Percentiles rank a stretch among this genome's conserved stretches.
phyloP scores from a whole-genome alignment of 192 early-diverging fungal species.

The Podila epicladia region DNA sequence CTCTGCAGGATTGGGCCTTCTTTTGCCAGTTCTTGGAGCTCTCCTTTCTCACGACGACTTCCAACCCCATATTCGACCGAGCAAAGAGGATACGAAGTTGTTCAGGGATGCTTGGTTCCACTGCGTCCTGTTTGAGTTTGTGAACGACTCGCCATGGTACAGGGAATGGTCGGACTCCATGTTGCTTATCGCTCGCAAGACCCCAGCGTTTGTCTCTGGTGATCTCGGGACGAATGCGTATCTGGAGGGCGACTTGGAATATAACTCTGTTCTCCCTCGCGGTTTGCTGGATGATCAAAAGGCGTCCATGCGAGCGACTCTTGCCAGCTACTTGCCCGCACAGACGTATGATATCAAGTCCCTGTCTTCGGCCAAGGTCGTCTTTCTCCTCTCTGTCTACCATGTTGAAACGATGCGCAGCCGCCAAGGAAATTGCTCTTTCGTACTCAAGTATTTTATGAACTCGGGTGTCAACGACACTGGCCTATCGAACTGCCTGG shows the following conservation, averaged over 20 bases:
- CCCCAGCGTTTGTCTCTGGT: slow-evolving; percentile 83
- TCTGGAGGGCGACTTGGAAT: slow-evolving; percentile 88
- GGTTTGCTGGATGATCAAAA: slow-evolving; percentile 55
- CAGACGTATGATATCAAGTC: slow-evolving; percentile 63
- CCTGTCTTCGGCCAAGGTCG: slow-evolving; percentile 75
- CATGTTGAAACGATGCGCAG: slow-evolving; percentile 87
- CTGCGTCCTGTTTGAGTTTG: slow-evolving; percentile 78
- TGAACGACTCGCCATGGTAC: slow-evolving; percentile 81
- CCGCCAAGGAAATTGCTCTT: slow-evolving; percentile 69
- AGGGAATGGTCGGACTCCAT: slow-evolving; percentile 77
- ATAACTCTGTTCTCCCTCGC: slow-evolving; percentile 80
- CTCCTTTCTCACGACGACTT: slow-evolving; percentile 69
- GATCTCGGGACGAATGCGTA: slow-evolving; percentile 68
- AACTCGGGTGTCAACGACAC: slow-evolving; percentile 86
- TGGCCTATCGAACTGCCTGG: slow-evolving; percentile 76
- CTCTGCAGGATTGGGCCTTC: slow-evolving; percentile 59
- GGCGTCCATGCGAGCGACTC: slow-evolving; percentile 62
- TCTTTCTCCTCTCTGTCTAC: slow-evolving; percentile 85
- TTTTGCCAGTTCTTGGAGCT: slow-evolving; percentile 67
- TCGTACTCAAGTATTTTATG: slow-evolving; percentile 82
- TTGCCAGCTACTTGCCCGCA: slow-evolving; percentile 65
- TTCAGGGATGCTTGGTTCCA: slow-evolving; percentile 96
- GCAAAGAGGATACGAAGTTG: slow-evolving; percentile 68
- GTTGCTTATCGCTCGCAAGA: slow-evolving; percentile 78
- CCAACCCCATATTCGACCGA: slow-evolving; percentile 59